Evolutionary conservation across 768 basidiomycete genomes (phyloP), one percentile per base, ranked within the genome.

Genomic region (Mycena maculata): DNA sequence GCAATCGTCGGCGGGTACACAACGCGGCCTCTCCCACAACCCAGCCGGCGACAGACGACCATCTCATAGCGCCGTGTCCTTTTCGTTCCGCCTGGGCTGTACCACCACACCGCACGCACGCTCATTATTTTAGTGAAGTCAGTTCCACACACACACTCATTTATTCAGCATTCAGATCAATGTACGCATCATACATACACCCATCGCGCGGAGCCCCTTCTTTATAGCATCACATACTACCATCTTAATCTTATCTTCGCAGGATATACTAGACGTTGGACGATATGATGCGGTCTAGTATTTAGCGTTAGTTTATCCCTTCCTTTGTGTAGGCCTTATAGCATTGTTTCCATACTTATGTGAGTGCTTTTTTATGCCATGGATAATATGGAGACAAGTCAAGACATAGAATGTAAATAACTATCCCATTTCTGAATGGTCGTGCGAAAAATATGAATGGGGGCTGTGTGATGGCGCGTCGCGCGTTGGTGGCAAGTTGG

Each of bases 41-140:
- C 61, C 11, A 63, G 18, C 28, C 65, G 69, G 39, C 65, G 69
- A 18, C 69, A 71, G 49, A 71, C 69, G 31, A 71, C 69, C 1
- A 71, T 71, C 23, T 67, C 69, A 13, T 71, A 67, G 36, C 38
- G 4, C 13, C 20, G 22, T 2, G 3, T n/a, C 27, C 44, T 10
- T 33, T 56, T 36, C 45, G 33, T 41, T 44, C 61, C 48, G 4
- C 10, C 42, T 48, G 54, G 45, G 27, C 44, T 61, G 64, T 61
- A 60, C 13, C 31, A 66, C 39, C 41, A 61, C 28, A 20, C 50
- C 2, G 33, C 33, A 16, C 44, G 30, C 36, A 22, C 36, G 38
- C 56, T 41, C 64, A 25, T 39, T 58, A 64, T 59, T 66, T 62
- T 58, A 61, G n/a, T 54, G 33, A 25, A 6, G 33, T 30, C 52